Evolutionary conservation across 805 yeast species (phyloP), one percentile per base, ranked within the genome.

Genomic region (Maudiozyma turicensis): DNA sequence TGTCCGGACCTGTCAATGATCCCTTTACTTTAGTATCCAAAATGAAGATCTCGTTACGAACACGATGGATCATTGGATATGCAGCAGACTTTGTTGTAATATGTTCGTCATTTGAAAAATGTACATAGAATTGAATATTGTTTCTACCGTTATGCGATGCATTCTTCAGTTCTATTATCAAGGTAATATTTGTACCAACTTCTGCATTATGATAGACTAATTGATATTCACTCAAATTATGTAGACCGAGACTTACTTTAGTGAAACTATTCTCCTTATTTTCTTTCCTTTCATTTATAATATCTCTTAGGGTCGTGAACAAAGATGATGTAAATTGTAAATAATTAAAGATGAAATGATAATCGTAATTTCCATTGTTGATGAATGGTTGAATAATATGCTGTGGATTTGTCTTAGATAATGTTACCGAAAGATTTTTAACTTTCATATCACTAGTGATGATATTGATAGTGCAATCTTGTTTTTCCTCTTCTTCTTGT

Each of bases 271-370:
- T 35, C 3, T 20, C 40, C 34, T 44, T 37, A 28, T 34, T 35
- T 35, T 43, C 38, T 40, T 48, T 32, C 15, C 49, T 49, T 34
- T 55, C 54, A 13, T 47, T 43, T 7, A 55, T 37, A 6, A 64
- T 55, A 9, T 46, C 42, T 42, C 56, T 53, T 6, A 61, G 41
- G 6, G 61, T 53, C 3, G 54, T 48, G 48, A 65, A 65, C 8
- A 65, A 49, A 0, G 62, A 54, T 10, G 66, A 62, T 1, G 70
- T 65, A 47, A 65, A 65, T 43, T 64, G 68, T 43, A 65, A 47
- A 47, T 65, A 65, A 49, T 63, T 61, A 57, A 66, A 66, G 20
- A 65, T 59, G 41, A 63, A 62, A 50, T 64, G 66, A 47, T 64
- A 63, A 50, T 61, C 64, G 52, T 58, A 48, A 38, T 54, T 54